A percentile compares a stretch with the other conserved stretches of the same genome.
Evolutionary conservation across 345 rosid genomes (phyloP).

Genomic region (Pugionium dolabratum): DNA sequence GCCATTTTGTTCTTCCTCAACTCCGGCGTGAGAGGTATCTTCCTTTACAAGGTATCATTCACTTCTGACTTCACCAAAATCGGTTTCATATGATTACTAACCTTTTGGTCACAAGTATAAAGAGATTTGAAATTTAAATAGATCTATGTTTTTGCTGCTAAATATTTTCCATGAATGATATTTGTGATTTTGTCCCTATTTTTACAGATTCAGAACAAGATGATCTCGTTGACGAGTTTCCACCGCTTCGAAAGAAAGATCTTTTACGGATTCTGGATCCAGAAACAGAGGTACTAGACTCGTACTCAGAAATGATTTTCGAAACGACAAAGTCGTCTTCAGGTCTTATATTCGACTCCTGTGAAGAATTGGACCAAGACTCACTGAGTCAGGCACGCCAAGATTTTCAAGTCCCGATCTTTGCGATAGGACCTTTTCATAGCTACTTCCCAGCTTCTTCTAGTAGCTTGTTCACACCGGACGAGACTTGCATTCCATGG

Average conservation of each 20-base stretch:
- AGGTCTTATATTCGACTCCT: constrained; percentile 52
- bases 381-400: constrained; percentile 47
- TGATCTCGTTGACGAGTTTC: constrained; percentile 28
- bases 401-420: constrained; percentile 42
- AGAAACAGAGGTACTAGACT: constrained; percentile 13
- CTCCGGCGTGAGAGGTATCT: constrained; percentile 27
- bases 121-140: too few species aligned
- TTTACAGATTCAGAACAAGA: constrained; percentile 19
- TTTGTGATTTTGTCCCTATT: neutral
- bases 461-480: constrained; percentile 41
- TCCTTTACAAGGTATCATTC: constrained; percentile 20
- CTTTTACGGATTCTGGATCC: neutral
- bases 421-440: constrained; percentile 61
- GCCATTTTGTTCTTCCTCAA: constrained; percentile 33
- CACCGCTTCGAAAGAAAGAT: constrained; percentile 34
- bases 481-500: constrained; percentile 50
- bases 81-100: neutral
- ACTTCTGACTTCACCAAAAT: neutral
- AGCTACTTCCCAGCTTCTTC: constrained; percentile 27
- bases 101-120: too few species aligned
- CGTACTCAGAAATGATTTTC: neutral
- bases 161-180: neutral
- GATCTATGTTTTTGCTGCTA: too few species aligned
- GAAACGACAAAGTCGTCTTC: constrained; percentile 35
- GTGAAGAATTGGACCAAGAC: constrained; percentile 61